Evolutionary conservation across 345 rosid genomes (phyloP), one percentile per base, ranked within the genome.

Genomic region (Eucalyptus erythrocorys): DNA sequence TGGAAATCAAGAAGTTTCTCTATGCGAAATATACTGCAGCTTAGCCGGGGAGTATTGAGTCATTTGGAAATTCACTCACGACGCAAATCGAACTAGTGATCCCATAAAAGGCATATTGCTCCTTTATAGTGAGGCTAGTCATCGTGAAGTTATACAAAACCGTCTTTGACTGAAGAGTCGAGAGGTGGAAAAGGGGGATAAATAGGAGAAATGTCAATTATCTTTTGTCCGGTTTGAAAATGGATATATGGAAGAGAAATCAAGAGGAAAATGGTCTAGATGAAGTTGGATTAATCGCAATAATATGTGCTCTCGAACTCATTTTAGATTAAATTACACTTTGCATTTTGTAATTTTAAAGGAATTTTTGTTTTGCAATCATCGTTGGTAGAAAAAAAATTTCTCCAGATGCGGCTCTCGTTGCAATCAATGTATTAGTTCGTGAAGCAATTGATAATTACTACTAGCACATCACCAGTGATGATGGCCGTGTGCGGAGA

Each of bases 11-110:
- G 13, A 34, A 17, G 13, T 19, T 32, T 34, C 13, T 17, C 6
- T 34, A 3, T 17, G 9, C 7, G 0, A 34, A 2, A 68, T 34
- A 16, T 68, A 10, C 1, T 5, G 2, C 6, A 71, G 4, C 43
- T 17, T 8, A 40, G 2, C 1, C 2, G 3, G 10, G 4, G 0
- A 76, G 0, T 6, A 3, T 27, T 19, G 47, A 1, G 1, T 21
- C 1, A 42, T 17, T 34, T 2, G 13, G 45, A 71, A 6, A 71
- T 71, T 15, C 10, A 8, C 42, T 66, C 0, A 0, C 3, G 10
- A 32, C 0, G 1, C 12, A 5, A 10, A 68, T 32, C 1, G 12
- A 32, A 4, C 6, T 32, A 15, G 42, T 2, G 0, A 16, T 16
- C 17, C 22, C 79, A 16, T 32, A 4, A 32, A n/a, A 66, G 79